phyloP scores from a whole-genome alignment of 108 stramenopile species.

The Bacterosira constricta region DNA sequence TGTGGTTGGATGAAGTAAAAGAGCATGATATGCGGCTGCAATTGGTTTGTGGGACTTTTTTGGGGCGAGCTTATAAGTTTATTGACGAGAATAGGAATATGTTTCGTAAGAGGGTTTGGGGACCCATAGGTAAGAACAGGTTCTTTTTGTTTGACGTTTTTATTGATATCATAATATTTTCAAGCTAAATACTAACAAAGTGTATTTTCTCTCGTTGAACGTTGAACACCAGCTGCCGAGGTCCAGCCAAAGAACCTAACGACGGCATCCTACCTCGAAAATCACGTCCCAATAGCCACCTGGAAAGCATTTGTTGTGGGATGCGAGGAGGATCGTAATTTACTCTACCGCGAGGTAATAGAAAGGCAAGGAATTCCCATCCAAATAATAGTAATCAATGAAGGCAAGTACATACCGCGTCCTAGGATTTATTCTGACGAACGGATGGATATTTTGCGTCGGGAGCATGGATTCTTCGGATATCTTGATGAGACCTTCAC shows the following conservation, averaged over 20 bases:
- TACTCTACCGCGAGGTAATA: conserved; percentile 67
- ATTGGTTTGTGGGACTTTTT: too few species aligned
- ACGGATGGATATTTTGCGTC: conserved; percentile 62
- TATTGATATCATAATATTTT: too few species aligned
- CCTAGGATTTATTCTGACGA: conserved; percentile 63
- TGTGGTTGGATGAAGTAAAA: too few species aligned
- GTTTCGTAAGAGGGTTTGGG: conserved; percentile 78
- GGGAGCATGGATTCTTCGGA: conserved; percentile 71
- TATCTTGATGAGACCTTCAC: conserved; percentile 82
- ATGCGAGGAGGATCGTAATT: conserved; percentile 75
- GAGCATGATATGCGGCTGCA: too few species aligned
- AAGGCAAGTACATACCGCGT: conserved; percentile 15
- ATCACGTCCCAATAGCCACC: conserved; percentile 58
- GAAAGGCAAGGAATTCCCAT: conserved; percentile 64
- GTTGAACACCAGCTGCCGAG: too few species aligned
- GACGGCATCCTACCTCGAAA: conserved; percentile 72
- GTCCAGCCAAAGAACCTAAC: conserved; percentile 56
- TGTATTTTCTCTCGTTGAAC: too few species aligned
- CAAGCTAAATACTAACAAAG: too few species aligned
- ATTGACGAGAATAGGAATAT: conserved; percentile 63
- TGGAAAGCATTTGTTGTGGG: conserved; percentile 78
- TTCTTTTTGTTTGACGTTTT: too few species aligned
- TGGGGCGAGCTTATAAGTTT: conserved; percentile 58
- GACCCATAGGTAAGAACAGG: too few species aligned
- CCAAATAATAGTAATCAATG: conserved; percentile 51